A percentile compares a stretch with the other conserved stretches of the same genome.
Conservation (phyloP, 2,329 filamentous ascomycete species). For the Neofusicoccum sp. region DNA sequence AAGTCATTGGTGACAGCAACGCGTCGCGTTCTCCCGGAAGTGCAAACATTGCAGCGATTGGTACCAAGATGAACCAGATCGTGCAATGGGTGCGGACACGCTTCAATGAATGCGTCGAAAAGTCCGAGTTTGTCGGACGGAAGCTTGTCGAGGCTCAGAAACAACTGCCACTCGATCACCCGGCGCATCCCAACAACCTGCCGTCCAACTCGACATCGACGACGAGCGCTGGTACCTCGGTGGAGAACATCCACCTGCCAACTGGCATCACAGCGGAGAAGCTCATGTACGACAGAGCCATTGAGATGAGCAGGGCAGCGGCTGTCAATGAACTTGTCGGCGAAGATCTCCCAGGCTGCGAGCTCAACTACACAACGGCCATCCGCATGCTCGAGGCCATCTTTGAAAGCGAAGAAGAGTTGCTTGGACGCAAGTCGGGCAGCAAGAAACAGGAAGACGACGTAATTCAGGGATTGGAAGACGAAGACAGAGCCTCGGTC, state of each 20-base stretch:
- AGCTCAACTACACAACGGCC: constrained; percentile 89
- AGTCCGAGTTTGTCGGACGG: constrained; percentile 88
- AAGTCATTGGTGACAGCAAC: constrained; percentile 47
- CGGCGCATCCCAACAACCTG: constrained; percentile 80
- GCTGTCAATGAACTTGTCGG: constrained; percentile 95
- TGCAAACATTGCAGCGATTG: constrained; percentile 44
- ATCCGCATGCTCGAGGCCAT: constrained; percentile 95
- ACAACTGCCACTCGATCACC: constrained; percentile 78
- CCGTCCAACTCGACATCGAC: constrained; percentile 57
- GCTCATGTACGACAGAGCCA: constrained; percentile 93
- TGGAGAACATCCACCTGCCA: constrained; percentile 79
- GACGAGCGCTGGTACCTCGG: constrained; percentile 57
- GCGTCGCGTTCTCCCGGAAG: constrained; percentile 28
- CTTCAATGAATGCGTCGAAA: constrained; percentile 96
- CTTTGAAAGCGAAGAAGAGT: constrained; percentile 71
- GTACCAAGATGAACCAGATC: constrained; percentile 79
- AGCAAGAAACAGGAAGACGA: constrained; percentile 50
- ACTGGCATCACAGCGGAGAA: constrained; percentile 92
- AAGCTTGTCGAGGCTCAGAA: constrained; percentile 85
- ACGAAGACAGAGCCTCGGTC: constrained; percentile 70
- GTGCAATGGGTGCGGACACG: constrained; percentile 93
- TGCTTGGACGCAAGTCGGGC: constrained; percentile 43
- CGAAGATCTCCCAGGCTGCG: constrained; percentile 81
- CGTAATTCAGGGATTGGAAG: constrained; percentile 55
- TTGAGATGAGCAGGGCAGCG: constrained; percentile 93